Base-by-base conservation (phyloP, 495 filamentous ascomycete genomes). In the Lasiosphaeriaceae sp. region DNA sequence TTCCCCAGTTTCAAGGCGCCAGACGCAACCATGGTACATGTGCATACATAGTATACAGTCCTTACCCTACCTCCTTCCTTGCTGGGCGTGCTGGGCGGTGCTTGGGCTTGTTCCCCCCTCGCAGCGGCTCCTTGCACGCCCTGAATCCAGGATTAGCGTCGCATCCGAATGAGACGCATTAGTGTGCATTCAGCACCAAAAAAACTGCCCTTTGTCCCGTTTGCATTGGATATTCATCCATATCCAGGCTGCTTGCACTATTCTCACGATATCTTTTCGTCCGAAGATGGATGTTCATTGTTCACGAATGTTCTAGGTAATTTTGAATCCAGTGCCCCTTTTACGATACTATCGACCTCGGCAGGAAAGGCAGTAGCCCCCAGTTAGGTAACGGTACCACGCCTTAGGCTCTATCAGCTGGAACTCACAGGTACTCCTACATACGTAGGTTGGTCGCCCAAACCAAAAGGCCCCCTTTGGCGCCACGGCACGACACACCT, bases 91-190 rank as follows among this genome's bases (percentile, higher is more conserved):
- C 19, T 24, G 9, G n/a, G n/a, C n/a, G n/a, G n/a, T n/a, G n/a
- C n/a, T n/a, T n/a, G n/a, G 45, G 45, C 22, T 19, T 21, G 45
- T 17, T 41, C 19, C 35, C 35, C 29, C 41, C 29, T n/a, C n/a
- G n/a, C n/a, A n/a, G 17, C 39, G 39, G 39, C 39, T 43, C 39
- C 39, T 43, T 43, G 44, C 26, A 31, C 26, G 26, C 26, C 26
- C 31, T 58, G 50, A 35, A 44, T 50, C 57, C 24, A 35, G 52
- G 54, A 55, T 43, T 54, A 54, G 50, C 47, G 58, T 65, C 57
- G 54, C 56, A 65, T 51, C 44, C 55, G 43, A 47, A 62, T 55
- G 59, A 57, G 59, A 62, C 53, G 63, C 63, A 65, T 65, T 65
- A 54, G 53, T 57, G 59, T 52, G 50, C 34, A n/a, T 43, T 43